Base-by-base conservation (phyloP, 2,329 filamentous ascomycete genomes). In the Colletotrichum sp. region DNA sequence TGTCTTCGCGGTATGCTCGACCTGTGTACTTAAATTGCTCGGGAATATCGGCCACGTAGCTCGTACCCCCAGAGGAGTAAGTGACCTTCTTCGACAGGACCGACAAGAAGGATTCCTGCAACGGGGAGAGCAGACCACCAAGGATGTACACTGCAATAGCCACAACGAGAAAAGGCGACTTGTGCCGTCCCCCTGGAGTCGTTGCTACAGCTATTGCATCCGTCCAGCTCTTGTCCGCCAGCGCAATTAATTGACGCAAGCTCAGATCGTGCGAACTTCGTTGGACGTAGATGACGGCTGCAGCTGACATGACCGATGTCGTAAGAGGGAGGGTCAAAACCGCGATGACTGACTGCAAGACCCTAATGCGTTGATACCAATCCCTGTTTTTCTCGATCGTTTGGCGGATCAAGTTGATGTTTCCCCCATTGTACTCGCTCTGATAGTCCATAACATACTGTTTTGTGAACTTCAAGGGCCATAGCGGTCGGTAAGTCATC, bases 1-100 rank as follows among this genome's bases (percentile, higher is more conserved):
- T 32, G 2, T 16, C 6, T 12, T 62, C 59, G n/a, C 3, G 1
- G 1, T 22, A 32, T 4, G 0, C 13, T 8, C 10, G 30, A 15
- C 32, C 59, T 9, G 18, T 32, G 28, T 32, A 62, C 28, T 36
- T 62, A 13, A 34, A 62, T 32, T 62, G 59, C 18, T 36, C 18
- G 18, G 59, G 30, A 32, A 62, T 62, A 32, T 62, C 59, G 12
- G 28, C 2, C 2, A 62, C 6, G 32, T 10, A 34, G 28, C 12
- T n/a, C 28, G 18, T 18, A 6, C 5, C 26, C 18, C n/a, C 57
- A 4, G 28, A 6, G 10, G 12, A 34, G 18, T 32, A 62, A 2
- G 59, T 32, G 59, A 32, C 59, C 32, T 62, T 62, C 28, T 3
- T 62, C 3, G 59, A 3, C 59, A 32, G 30, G 12, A 32, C 32